Conservation (phyloP, 495 filamentous ascomycete species). For the Talaromyces ruber region DNA sequence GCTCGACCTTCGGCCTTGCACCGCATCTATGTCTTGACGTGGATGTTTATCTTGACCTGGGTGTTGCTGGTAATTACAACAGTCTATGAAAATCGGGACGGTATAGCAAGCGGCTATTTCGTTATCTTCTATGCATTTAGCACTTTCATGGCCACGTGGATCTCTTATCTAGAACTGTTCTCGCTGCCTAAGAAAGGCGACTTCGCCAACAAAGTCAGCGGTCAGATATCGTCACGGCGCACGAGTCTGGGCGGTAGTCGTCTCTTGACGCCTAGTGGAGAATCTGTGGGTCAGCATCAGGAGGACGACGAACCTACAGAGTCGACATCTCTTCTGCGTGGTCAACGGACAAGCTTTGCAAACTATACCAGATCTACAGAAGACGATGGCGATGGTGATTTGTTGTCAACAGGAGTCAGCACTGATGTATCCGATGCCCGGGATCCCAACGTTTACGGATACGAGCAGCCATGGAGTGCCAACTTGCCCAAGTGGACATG, state of each 20-base stretch:
- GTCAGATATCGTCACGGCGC: slow-evolving; percentile 23
- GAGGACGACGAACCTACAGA: slow-evolving; percentile 59
- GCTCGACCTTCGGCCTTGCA: slow-evolving; percentile 82
- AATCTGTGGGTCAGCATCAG: slow-evolving; percentile 30
- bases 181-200: slow-evolving; percentile 61
- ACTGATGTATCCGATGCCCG: slow-evolving; percentile 25
- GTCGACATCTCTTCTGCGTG: slow-evolving; percentile 67
- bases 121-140: slow-evolving; percentile 72
- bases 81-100: slow-evolving; percentile 59
- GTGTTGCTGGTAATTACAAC: slow-evolving; percentile 62
- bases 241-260: slow-evolving; percentile 36
- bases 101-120: slow-evolving; percentile 72
- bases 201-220: slow-evolving; percentile 37
- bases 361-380: slow-evolving; percentile 45
- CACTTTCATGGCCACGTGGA: slow-evolving; percentile 63
- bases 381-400: slow-evolving; percentile 15
- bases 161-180: slow-evolving; percentile 72
- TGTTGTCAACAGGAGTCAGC: slow-evolving; percentile 9
- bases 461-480: slow-evolving; percentile 80
- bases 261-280: slow-evolving; percentile 20
- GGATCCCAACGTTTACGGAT: slow-evolving; percentile 49
- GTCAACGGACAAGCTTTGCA: slow-evolving; percentile 63
- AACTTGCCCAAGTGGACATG: slow-evolving; percentile 74
- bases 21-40: slow-evolving; percentile 69
- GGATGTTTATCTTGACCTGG: slow-evolving; percentile 74